Evolutionary conservation across 352 stramenopile species (phyloP), one percentile per base, ranked within the genome.

Genomic region (Pythium sp.): DNA sequence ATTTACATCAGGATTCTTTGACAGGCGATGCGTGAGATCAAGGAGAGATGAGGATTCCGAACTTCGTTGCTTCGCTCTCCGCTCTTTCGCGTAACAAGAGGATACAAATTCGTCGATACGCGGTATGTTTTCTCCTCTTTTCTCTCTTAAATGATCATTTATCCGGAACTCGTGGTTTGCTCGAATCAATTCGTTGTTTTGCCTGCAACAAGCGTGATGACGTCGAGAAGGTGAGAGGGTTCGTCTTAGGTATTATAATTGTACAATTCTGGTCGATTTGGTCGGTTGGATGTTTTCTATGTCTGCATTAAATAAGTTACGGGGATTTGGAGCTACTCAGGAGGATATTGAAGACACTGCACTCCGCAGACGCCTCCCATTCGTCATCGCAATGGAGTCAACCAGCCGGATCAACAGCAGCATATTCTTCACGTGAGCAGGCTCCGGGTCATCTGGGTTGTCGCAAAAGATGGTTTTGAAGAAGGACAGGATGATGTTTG

Each of bases 391-490:
- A 9, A 86, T 56, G 0, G 78, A 87, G 59, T 87, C 78, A 14
- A 87, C 78, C 14, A 88, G 69, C 20, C 80, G 76, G 38, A 84
- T 62, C 55, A 86, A 62, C 30, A 73, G 65, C 70, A 88, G 81
- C 54, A 84, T 76, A 51, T 60, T 66, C 51, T 74, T 66, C 32
- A 86, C 43, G 30, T 83, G 71, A 11, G 15, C 28, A 3, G 68
- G 58, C 53, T 77, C 63, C 15, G 69, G 77, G 24, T 70, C 65
- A 32, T 79, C 73, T 11, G 59, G 43, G 0, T 59, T 73, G 60
- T 80, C 75, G 30, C 74, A 73, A 62, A 87, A 87, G 15, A 78
- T 65, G 30, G 61, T 75, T 51, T 86, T 85, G 63, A 91, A 90
- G 14, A 78, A 71, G 26, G 69, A 77, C 15, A 91, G 62, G 3